Evolutionary conservation across 2,329 filamentous ascomycete genomes (phyloP).

Genomic region (Cadophora sp.): DNA sequence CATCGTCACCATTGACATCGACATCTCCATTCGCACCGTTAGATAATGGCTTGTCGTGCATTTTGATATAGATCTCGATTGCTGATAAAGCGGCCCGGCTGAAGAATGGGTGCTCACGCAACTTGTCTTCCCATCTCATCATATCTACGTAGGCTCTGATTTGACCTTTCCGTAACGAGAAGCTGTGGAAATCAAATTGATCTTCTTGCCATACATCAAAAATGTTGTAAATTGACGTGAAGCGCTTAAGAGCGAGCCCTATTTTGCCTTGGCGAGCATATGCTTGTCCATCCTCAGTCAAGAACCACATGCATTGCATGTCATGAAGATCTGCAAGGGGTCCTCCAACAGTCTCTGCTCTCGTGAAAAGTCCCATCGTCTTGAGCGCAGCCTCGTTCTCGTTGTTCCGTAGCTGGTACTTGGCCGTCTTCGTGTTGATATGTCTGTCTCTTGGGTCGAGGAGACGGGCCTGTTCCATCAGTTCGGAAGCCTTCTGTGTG

Average conservation of each 20-base stretch:
- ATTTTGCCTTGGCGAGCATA: constrained; percentile 83
- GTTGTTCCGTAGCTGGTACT: constrained; percentile 94
- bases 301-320: constrained; percentile 98
- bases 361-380: constrained; percentile 92
- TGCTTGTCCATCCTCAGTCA: constrained; percentile 93
- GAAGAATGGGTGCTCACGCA: constrained; percentile 94
- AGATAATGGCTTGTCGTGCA: constrained; percentile 76
- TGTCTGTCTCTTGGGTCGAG: constrained; percentile 92
- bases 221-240: constrained; percentile 86
- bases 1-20: constrained; percentile 56
- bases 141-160: constrained; percentile 95
- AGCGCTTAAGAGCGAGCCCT: constrained; percentile 88
- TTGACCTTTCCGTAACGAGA: constrained; percentile 96
- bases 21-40: constrained; percentile 67
- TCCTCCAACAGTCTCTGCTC: constrained; percentile 86
- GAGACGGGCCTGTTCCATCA: constrained; percentile 86
- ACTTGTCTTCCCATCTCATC: constrained; percentile 91
- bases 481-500: constrained; percentile 77
- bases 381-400: constrained; percentile 85
- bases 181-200: constrained; percentile 98
- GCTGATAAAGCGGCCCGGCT: constrained; percentile 83
- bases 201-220: constrained; percentile 99
- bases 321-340: constrained; percentile 91
- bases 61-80: constrained; percentile 77
- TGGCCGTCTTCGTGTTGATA: constrained; percentile 98